Percentiles rank a stretch among this genome's conserved stretches.
Conservation (phyloP, 2,329 filamentous ascomycete species). For the Meredithiella fracta region DNA sequence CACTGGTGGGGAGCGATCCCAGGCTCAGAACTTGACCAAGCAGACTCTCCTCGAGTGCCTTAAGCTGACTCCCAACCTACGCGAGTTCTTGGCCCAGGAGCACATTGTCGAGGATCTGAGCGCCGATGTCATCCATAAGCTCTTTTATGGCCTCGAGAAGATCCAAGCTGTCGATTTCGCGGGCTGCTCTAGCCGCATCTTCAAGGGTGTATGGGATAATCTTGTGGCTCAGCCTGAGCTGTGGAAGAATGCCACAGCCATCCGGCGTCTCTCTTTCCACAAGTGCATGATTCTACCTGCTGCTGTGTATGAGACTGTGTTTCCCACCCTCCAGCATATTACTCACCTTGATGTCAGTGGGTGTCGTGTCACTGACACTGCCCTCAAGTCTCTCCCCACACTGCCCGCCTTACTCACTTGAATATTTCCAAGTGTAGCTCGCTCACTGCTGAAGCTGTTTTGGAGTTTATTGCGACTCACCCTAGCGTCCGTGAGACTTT, state of each 20-base stretch:
- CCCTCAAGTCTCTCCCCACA: slow-evolving; percentile 54
- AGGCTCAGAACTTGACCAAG: slow-evolving; percentile 60
- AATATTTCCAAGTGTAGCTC: slow-evolving; percentile 62
- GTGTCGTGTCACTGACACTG: slow-evolving; percentile 56
- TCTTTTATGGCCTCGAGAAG: slow-evolving; percentile 49
- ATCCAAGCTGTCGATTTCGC: slow-evolving; percentile 61
- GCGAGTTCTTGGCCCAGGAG: slow-evolving; percentile 67
- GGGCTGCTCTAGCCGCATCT: slow-evolving; percentile 51
- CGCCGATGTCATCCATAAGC: slow-evolving; percentile 48
- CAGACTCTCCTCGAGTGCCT: slow-evolving; percentile 57
- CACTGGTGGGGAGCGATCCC: slow-evolving; percentile 55
- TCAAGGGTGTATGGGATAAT: slow-evolving; percentile 48
- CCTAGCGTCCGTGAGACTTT: slow-evolving; percentile 48
- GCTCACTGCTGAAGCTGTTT: slow-evolving; percentile 47
- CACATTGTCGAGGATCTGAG: slow-evolving; percentile 63
- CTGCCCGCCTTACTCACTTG: slow-evolving; percentile 58
- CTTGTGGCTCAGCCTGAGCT: slow-evolving; percentile 31
- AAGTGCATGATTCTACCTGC: slow-evolving; percentile 58
- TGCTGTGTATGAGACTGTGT: slow-evolving; percentile 47
- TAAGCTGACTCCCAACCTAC: slow-evolving; percentile 53
- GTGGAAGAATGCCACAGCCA: slow-evolving; percentile 22
- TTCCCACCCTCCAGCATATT: slow-evolving; percentile 52
- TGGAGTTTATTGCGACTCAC: slow-evolving; percentile 55
- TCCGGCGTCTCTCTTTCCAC: slow-evolving; percentile 59
- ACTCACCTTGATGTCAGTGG: slow-evolving; percentile 70